Conservation (phyloP, 176 grass and related monocot species). For the Lolium multiflorum region DNA sequence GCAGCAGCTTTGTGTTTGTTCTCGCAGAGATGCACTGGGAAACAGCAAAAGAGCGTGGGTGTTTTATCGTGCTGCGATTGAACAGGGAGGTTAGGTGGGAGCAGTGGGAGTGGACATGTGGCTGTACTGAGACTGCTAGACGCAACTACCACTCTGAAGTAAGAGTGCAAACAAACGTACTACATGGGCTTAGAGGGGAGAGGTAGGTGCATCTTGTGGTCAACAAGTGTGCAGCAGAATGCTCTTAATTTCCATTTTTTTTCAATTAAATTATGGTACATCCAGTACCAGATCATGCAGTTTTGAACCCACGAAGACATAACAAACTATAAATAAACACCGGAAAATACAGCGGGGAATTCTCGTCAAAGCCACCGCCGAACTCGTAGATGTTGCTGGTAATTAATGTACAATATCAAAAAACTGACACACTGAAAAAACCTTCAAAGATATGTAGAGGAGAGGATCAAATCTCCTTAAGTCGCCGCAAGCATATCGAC, state of each 20-base stretch:
- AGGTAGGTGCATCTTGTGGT: slow-evolving; percentile 41
- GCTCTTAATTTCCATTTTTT: neutral
- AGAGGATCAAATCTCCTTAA: too few species aligned
- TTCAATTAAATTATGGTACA: too few species aligned
- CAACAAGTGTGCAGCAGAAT: neutral
- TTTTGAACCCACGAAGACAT: too few species aligned
- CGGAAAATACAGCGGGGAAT: too few species aligned
- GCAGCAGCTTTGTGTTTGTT: neutral
- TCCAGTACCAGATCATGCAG: too few species aligned
- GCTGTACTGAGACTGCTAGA: neutral
- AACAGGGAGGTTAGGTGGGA: neutral
- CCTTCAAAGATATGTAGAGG: too few species aligned
- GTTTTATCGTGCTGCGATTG: slow-evolving; percentile 14
- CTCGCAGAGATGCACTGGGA: neutral
- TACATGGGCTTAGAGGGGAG: neutral
- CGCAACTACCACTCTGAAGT: slow-evolving; percentile 15
- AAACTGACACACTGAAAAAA: too few species aligned
- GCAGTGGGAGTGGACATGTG: neutral
- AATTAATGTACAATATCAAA: too few species aligned
- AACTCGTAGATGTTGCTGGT: too few species aligned
- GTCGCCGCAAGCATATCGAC: too few species aligned
- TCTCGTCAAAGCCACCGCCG: too few species aligned
- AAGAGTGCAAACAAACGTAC: neutral
- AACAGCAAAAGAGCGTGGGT: neutral
- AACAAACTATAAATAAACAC: too few species aligned